Percentiles rank a stretch among this genome's conserved stretches.
Conservation (phyloP, 1,284 basidiomycete genomes). For the Coriolopsis trogii region DNA sequence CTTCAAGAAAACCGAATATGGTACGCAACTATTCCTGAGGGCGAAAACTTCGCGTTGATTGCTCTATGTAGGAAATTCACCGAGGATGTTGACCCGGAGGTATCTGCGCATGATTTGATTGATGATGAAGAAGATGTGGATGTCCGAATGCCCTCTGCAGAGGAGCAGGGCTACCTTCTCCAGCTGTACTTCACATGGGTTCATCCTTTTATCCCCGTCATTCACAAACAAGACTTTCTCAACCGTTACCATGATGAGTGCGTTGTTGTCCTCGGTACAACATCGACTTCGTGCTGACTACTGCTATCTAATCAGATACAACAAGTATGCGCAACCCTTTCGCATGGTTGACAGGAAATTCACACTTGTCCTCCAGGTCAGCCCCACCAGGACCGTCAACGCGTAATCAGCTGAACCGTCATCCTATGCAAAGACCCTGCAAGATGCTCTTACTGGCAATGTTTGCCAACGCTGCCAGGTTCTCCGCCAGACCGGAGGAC, state of each 20-base stretch:
- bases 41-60: no score
- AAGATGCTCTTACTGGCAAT: constrained; percentile 76
- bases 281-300: constrained; percentile 13
- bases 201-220: constrained; percentile 77
- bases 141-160: constrained; percentile 55
- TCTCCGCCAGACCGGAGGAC: constrained; percentile 48
- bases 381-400: constrained; percentile 1
- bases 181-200: constrained; percentile 81
- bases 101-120: constrained; percentile 32
- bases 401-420: constrained; percentile 33
- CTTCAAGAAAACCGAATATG: constrained; percentile 73
- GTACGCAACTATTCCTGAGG: constrained; percentile 38
- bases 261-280: constrained; percentile 16
- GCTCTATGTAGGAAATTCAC: constrained; percentile 54
- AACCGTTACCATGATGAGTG: constrained; percentile 63
- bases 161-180: constrained; percentile 68
- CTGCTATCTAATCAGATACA: no score
- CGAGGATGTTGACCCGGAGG: constrained; percentile 57
- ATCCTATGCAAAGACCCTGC: constrained; percentile 61
- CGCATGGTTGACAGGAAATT: no score
- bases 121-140: constrained; percentile 44
- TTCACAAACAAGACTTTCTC: constrained; percentile 74
- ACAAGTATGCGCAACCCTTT: no score
- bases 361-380: no score
- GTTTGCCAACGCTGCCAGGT: constrained; percentile 78